Percentiles rank a stretch among this genome's conserved stretches.
These are phyloP conservation scores for Magnusiomyces paraingens DNA, from an alignment of 1,139 yeast species.

Conservation along the genomic window DNA sequence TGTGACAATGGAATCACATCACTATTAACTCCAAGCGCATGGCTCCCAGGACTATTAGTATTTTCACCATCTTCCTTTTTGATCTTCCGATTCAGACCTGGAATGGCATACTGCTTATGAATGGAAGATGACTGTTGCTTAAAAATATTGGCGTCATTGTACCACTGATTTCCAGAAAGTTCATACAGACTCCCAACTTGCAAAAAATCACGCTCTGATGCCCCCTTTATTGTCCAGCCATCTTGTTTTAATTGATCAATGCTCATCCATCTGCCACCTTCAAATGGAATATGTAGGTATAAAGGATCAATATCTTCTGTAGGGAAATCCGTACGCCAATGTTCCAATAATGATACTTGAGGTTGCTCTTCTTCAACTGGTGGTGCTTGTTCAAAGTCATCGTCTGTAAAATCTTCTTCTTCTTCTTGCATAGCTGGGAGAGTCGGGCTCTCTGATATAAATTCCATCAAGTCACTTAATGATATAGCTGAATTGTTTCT, in stretches of 20 bases:
- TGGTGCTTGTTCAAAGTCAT: neutral
- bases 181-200: slow-evolving; percentile 44
- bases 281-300: slow-evolving; percentile 17
- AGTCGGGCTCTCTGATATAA: neutral
- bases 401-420: neutral
- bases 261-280: slow-evolving; percentile 22
- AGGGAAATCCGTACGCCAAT: neutral
- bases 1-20: slow-evolving; percentile 10
- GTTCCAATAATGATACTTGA: neutral
- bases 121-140: slow-evolving; percentile 13
- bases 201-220: slow-evolving; percentile 41
- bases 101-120: slow-evolving; percentile 11
- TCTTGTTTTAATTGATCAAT: slow-evolving; percentile 41
- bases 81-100: slow-evolving; percentile 14
- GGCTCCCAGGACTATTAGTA: too few species aligned
- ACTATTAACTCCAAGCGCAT: neutral
- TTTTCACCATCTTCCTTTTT: slow-evolving; percentile 8
- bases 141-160: slow-evolving; percentile 37
- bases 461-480: slow-evolving; percentile 1
- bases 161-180: slow-evolving; percentile 42
- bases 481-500: neutral
- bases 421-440: slow-evolving; percentile 4
- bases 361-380: neutral
- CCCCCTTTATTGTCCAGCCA: slow-evolving; percentile 50
- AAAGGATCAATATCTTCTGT: slow-evolving; percentile 8